Base-by-base conservation (phyloP, 164 flowering plant genomes). In the Macadamia tetraphylla region DNA sequence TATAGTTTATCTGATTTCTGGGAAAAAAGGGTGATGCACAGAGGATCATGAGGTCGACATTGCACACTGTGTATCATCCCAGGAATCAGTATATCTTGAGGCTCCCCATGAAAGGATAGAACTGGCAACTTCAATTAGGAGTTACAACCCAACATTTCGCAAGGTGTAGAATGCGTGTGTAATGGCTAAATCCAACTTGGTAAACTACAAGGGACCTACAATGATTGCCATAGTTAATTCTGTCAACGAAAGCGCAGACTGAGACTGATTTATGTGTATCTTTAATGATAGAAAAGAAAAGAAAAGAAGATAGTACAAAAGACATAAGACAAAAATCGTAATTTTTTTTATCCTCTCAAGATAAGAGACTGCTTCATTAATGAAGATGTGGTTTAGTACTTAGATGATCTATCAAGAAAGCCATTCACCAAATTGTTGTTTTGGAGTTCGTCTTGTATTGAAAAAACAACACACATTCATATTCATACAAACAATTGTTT, bases 181-280 rank as follows among this genome's bases (percentile, higher is more conserved):
- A 17, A 94, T 94, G 91, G 86, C 88, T 12, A 90, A 89, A 64
- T 87, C 98, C 2, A 94, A 94, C 75, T 80, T 94, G 85, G 98
- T 94, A 14, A 94, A 98, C 1, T 94, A 94, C 62, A 88, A 86
- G 67, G 99, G 99, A 15, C 97, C 98, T 64, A 94, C 99, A 0
- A 94, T 94, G 99, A 82, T 94, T 84, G 97, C 98, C 99, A 0
- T 77, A 87, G 59, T 87, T 98, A 6, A 84, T 94, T 74, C 66
- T 94, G 81, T 74, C 92, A 94, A 76, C 81, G 96, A 90, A 77
- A 82, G 89, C 71, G 67, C 68, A 69, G 84, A 81, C 14, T 94
- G 99, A 98, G 97, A 92, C 71, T 94, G 99, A 97, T 94, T 94
- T 78, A 84, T 94, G 23, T 23, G 23, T 23, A 23, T 23, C 23